Evolutionary conservation across 768 basidiomycete species (phyloP).

Genomic region (Mycena pura): DNA sequence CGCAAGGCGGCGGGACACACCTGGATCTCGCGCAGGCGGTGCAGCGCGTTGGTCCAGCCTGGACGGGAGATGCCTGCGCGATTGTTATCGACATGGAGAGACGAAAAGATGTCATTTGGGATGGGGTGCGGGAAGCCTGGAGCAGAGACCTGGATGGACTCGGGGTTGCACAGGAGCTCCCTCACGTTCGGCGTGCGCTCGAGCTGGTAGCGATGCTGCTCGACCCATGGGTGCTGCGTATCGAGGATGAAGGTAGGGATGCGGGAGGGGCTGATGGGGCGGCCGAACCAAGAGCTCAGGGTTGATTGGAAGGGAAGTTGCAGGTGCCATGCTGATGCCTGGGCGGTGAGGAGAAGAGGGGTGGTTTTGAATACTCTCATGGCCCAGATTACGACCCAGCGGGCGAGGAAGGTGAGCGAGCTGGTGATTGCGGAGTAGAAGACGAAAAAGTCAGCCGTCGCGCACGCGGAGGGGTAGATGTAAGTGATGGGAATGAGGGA

Average conservation of each 20-base stretch:
- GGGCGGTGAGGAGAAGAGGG: neutral
- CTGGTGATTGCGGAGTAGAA: neutral
- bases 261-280: conserved; percentile 4
- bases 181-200: conserved; percentile 1
- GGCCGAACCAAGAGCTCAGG: conserved; percentile 7
- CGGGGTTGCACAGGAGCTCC: conserved; percentile 9
- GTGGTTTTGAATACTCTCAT: conserved; percentile 7
- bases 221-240: conserved; percentile 9
- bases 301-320: conserved; percentile 8
- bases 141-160: conserved; percentile 8
- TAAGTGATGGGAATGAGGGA: neutral
- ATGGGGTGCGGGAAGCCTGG: conserved; percentile 9
- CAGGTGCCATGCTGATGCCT: conserved; percentile 7
- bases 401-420: conserved; percentile 1
- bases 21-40: conserved; percentile 11
- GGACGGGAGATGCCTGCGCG: conserved; percentile 3
- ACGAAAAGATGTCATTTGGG: conserved; percentile 5
- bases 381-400: conserved; percentile 5
- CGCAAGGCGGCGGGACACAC: conserved; percentile 9
- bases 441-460: neutral
- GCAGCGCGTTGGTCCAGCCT: conserved; percentile 6
- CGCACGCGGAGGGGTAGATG: neutral
- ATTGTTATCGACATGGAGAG: conserved; percentile 8
- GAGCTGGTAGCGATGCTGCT: conserved; percentile 8
- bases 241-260: conserved; percentile 11